These are phyloP conservation scores for Globisporangium barbulae DNA, from an alignment of 352 stramenopile species.

Conservation along the genomic window DNA sequence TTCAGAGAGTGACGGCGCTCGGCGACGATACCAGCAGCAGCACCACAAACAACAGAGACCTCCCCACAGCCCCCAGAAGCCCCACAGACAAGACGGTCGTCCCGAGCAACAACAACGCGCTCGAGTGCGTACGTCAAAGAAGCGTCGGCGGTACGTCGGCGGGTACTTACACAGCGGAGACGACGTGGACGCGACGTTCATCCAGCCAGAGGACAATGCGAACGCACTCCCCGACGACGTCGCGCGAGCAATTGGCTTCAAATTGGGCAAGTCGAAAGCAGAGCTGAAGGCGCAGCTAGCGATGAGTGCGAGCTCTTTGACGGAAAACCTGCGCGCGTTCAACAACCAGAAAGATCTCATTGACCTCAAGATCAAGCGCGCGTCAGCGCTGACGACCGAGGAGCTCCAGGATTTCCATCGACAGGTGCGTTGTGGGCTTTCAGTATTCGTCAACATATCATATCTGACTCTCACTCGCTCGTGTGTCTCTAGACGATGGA, in stretches of 20 bases:
- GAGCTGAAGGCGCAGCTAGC: conserved; percentile 35
- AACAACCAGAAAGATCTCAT: conserved; percentile 18
- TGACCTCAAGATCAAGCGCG: conserved; percentile 15
- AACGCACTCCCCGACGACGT: conserved; percentile 76
- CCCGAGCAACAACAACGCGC: conserved; percentile 18
- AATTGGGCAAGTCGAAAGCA: conserved; percentile 35
- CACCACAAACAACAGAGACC: not conserved
- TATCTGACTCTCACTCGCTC: not conserved
- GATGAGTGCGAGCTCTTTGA: conserved; percentile 28
- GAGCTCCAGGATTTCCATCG: conserved; percentile 19
- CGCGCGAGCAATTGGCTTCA: conserved; percentile 50
- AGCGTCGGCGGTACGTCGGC: conserved; percentile 51
- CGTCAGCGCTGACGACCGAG: conserved; percentile 9
- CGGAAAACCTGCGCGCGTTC: conserved; percentile 36
- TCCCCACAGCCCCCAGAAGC: not conserved
- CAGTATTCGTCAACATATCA: not conserved
- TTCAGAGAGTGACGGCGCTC: not conserved
- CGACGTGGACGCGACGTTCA: conserved; percentile 67
- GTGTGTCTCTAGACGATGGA: conserved; percentile 28
- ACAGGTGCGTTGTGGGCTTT: conserved; percentile 6
- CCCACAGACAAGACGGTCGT: not conserved
- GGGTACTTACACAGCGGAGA: conserved; percentile 60
- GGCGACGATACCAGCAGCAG: not conserved
- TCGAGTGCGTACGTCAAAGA: conserved; percentile 19
- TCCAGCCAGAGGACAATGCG: conserved; percentile 82